A percentile compares a stretch with the other conserved stretches of the same genome.
These are phyloP conservation scores for Penicillium goetzii DNA, from an alignment of 495 filamentous ascomycete species.

Conservation along the genomic window DNA sequence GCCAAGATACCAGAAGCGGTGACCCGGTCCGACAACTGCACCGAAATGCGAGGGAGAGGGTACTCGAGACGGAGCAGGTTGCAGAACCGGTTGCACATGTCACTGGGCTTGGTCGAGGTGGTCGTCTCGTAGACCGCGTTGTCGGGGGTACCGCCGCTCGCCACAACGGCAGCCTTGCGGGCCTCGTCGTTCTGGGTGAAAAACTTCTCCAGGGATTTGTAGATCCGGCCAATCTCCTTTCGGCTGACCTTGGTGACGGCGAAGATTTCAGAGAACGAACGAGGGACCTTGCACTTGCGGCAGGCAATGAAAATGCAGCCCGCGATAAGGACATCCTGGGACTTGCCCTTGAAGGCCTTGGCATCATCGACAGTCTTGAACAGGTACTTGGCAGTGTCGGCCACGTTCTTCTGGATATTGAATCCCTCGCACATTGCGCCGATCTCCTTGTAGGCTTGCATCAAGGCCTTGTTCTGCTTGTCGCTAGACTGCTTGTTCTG, in stretches of 20 bases:
- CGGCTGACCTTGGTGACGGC: slow-evolving; percentile 90
- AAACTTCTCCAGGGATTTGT: slow-evolving; percentile 90
- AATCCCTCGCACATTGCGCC: slow-evolving; percentile 83
- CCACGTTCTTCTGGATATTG: slow-evolving; percentile 74
- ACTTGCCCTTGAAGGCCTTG: slow-evolving; percentile 93
- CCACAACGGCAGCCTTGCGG: slow-evolving; percentile 53
- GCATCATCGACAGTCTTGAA: slow-evolving; percentile 92
- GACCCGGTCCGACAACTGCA: slow-evolving; percentile 73
- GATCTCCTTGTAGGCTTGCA: slow-evolving; percentile 88
- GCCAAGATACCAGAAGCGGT: slow-evolving; percentile 75
- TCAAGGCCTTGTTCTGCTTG: slow-evolving; percentile 78
- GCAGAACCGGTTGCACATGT: slow-evolving; percentile 88
- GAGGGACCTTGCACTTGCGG: slow-evolving; percentile 80
- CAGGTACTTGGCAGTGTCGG: slow-evolving; percentile 87
- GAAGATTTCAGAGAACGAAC: slow-evolving; percentile 92
- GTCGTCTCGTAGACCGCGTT: slow-evolving; percentile 68
- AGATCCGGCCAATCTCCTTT: slow-evolving; percentile 95
- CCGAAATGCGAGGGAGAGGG: slow-evolving; percentile 70
- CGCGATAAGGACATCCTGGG: slow-evolving; percentile 89
- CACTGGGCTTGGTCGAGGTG: slow-evolving; percentile 77
- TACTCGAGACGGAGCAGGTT: slow-evolving; percentile 73
- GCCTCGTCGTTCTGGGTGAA: slow-evolving; percentile 63
- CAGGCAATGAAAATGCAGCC: slow-evolving; percentile 98
- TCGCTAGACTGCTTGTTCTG: slow-evolving; percentile 85
- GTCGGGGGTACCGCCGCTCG: slow-evolving; percentile 50